Evolutionary conservation across 768 basidiomycete genomes (phyloP), one percentile per base, ranked within the genome.

Genomic region (Lepiota subincarnata): DNA sequence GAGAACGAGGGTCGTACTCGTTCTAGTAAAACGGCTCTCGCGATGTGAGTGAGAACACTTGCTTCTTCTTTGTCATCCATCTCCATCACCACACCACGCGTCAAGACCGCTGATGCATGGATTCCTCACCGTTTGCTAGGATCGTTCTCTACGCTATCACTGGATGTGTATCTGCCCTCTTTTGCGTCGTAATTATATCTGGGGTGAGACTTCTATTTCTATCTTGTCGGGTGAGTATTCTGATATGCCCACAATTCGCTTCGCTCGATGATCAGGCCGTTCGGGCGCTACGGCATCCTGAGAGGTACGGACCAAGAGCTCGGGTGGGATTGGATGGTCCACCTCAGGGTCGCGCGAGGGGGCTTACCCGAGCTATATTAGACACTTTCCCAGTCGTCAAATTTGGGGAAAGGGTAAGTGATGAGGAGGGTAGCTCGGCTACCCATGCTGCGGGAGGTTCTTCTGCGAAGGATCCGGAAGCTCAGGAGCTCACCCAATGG

Each of bases 301-400:
- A 97, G 63, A 82, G 92, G 48, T 98, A 97, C 65, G 93, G 93
- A 3, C 89, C 90, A 10, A 78, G 92, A 50, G 66, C 62, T 26
- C 73, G 69, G 47, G 66, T 68, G 40, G 71, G 67, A 3, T 68
- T 64, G 20, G 73, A 71, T 8, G 74, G 76, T 35, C 62, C 62
- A 28, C 58, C 62, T 6, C 86, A 86, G 62, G 86, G 83, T 46
- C 82, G 91, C 3, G 87, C 92, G 0, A 73, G 81, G n/a, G 94
- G 94, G 6, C 76, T 98, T 47, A 89, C 91, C 1, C 84, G 91
- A 16, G 96, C 96, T 16, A 94, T 98, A 53, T 74, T 98, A 50
- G 95, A 98, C 60, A 97, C 94, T 2, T 98, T 98, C 72, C 94
- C 95, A 3, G 72, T 97, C 57, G 86, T 96, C 70, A 92, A 93